These are phyloP conservation scores for Pigoraptor vietnamica DNA, from an alignment of 78 protist genomes.

Conservation along the genomic window DNA sequence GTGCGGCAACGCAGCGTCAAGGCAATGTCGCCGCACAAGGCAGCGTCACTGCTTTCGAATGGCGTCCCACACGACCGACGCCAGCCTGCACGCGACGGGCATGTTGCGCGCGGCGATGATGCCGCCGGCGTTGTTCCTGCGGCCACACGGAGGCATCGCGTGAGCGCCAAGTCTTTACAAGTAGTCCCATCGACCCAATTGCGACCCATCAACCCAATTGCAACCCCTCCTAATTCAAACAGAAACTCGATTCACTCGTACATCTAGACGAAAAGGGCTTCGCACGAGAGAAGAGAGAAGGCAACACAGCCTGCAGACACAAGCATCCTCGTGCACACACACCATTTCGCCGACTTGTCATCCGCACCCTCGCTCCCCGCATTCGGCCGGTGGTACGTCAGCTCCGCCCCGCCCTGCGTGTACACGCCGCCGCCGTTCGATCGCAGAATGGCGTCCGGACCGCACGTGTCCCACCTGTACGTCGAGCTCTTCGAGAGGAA, in stretches of 20 bases:
- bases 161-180: too few relatives aligned
- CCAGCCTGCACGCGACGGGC: neutral
- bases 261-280: too few relatives aligned
- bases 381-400: neutral
- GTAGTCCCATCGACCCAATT: too few relatives aligned
- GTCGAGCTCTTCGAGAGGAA: neutral
- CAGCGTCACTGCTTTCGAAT: neutral
- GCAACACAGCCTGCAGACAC: neutral
- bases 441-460: neutral
- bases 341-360: neutral
- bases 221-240: too few relatives aligned
- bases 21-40: too few relatives aligned
- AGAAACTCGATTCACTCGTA: too few relatives aligned
- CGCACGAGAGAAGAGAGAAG: too few relatives aligned
- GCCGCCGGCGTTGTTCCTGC: neutral
- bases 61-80: neutral
- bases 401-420: neutral
- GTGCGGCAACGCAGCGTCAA: too few relatives aligned
- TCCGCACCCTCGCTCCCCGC: neutral
- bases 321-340: neutral
- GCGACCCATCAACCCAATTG: too few relatives aligned
- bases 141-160: too few relatives aligned
- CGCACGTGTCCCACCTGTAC: constrained; percentile 1
- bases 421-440: neutral
- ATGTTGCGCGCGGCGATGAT: neutral